phyloP scores from a whole-genome alignment of 1,284 basidiomycete genomes.

The Rhodotorula sp. region DNA sequence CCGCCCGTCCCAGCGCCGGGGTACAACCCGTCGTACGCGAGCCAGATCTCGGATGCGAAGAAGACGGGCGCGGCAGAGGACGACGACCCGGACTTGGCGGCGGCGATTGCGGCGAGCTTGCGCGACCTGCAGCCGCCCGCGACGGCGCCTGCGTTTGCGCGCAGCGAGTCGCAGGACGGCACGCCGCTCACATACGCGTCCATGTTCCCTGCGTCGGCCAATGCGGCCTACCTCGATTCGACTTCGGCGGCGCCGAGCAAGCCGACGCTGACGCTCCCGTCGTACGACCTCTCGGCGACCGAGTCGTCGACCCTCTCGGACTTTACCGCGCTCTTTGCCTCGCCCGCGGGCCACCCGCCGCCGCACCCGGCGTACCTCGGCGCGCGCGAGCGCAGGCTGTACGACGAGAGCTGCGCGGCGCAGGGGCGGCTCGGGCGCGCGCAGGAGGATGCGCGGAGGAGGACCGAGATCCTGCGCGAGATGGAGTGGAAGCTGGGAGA shows the following conservation, averaged over 20 bases:
- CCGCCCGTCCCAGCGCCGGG: slow-evolving; percentile 53
- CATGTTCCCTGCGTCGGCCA: slow-evolving; percentile 22
- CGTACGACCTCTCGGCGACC: slow-evolving; percentile 32
- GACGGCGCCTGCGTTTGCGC: slow-evolving; percentile 24
- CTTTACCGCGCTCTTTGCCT: slow-evolving; percentile 1
- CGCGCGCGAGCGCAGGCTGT: slow-evolving; percentile 7
- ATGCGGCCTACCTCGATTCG: not conserved
- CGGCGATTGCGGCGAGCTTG: slow-evolving; percentile 94
- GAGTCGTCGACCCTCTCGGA: slow-evolving; percentile 12
- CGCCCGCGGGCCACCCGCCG: not conserved
- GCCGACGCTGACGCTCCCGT: slow-evolving; percentile 12
- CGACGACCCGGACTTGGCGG: slow-evolving; percentile 86
- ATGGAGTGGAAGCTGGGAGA: slow-evolving; percentile 42
- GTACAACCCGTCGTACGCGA: slow-evolving; percentile 66
- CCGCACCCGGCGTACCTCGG: not conserved
- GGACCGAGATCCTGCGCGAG: slow-evolving; percentile 36
- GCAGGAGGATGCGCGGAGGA: slow-evolving; percentile 22
- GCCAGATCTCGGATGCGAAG: slow-evolving; percentile 56
- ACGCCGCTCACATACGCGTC: slow-evolving; percentile 22
- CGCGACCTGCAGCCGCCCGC: slow-evolving; percentile 73
- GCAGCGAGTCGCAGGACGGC: not conserved
- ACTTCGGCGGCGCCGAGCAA: not conserved
- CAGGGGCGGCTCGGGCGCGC: slow-evolving; percentile 16
- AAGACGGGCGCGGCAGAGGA: slow-evolving; percentile 63
- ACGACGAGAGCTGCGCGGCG: slow-evolving; percentile 4